These are phyloP conservation scores for Blastobotrys serpentis DNA, from an alignment of 1,139 yeast species.

Conservation along the genomic window DNA sequence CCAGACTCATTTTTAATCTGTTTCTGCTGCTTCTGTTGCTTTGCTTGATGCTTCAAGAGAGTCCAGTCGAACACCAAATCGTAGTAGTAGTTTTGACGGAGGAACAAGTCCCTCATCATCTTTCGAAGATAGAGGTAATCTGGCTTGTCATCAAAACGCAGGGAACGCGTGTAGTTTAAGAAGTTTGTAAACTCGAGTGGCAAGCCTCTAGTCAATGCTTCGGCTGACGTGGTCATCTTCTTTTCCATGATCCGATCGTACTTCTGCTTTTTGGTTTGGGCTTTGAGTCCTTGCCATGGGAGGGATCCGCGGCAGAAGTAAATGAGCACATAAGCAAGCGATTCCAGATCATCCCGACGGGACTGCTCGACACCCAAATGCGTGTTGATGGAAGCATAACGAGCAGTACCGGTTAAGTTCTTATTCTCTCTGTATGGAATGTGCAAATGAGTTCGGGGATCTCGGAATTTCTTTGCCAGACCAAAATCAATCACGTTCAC, in stretches of 20 bases:
- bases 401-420: constrained; percentile 94
- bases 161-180: constrained; percentile 82
- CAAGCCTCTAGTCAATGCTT: constrained; percentile 83
- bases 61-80: constrained; percentile 99
- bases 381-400: constrained; percentile 93
- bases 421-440: constrained; percentile 87
- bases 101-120: constrained; percentile 83
- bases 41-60: constrained; percentile 71
- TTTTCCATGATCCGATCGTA: constrained; percentile 96
- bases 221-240: constrained; percentile 90
- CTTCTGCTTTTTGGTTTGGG: constrained; percentile 95
- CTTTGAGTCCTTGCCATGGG: constrained; percentile 99
- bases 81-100: constrained; percentile 85
- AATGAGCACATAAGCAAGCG: constrained; percentile 90
- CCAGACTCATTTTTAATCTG: constrained; percentile 7
- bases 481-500: constrained; percentile 97
- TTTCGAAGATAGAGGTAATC: constrained; percentile 89
- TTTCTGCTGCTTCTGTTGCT: constrained; percentile 40
- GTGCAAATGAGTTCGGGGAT: constrained; percentile 92
- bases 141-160: constrained; percentile 94
- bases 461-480: constrained; percentile 91
- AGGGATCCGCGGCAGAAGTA: constrained; percentile 93
- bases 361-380: constrained; percentile 96
- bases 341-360: constrained; percentile 94
- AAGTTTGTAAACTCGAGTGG: constrained; percentile 89